Evolutionary conservation across 306 rosid species (phyloP).

Genomic region (Parietaria judaica): DNA sequence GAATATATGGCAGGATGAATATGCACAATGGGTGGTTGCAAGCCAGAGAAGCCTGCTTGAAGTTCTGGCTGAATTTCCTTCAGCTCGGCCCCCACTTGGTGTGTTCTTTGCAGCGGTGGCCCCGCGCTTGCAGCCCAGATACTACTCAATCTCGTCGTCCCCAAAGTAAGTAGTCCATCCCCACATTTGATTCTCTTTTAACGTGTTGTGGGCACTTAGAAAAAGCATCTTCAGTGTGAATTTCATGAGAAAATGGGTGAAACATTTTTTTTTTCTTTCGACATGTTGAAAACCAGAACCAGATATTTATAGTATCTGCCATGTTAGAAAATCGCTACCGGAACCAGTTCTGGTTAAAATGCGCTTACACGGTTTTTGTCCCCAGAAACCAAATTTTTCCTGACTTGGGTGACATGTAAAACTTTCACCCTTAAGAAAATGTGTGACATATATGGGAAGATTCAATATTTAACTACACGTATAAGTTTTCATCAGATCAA

Average conservation of each 20-base stretch:
- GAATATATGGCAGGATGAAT: constrained; percentile 63
- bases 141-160: constrained; percentile 92
- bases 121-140: constrained; percentile 93
- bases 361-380: too few species aligned
- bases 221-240: neutral
- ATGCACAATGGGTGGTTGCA: constrained; percentile 73
- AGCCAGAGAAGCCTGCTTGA: constrained; percentile 96
- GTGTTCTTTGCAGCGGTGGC: constrained; percentile 89
- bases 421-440: too few species aligned
- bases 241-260: neutral
- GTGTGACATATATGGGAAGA: too few species aligned
- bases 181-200: neutral
- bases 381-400: too few species aligned
- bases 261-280: too few species aligned
- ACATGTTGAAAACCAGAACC: neutral
- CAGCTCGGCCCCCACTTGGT: constrained; percentile 88
- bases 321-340: too few species aligned
- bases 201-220: neutral
- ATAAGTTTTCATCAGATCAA: neutral
- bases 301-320: too few species aligned
- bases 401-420: too few species aligned
- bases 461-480: too few species aligned
- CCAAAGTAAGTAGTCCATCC: constrained; percentile 40
- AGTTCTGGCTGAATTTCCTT: constrained; percentile 81
- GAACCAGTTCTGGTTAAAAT: too few species aligned